phyloP scores from a whole-genome alignment of 2,329 filamentous ascomycete species.

The Penicillium sp. region DNA sequence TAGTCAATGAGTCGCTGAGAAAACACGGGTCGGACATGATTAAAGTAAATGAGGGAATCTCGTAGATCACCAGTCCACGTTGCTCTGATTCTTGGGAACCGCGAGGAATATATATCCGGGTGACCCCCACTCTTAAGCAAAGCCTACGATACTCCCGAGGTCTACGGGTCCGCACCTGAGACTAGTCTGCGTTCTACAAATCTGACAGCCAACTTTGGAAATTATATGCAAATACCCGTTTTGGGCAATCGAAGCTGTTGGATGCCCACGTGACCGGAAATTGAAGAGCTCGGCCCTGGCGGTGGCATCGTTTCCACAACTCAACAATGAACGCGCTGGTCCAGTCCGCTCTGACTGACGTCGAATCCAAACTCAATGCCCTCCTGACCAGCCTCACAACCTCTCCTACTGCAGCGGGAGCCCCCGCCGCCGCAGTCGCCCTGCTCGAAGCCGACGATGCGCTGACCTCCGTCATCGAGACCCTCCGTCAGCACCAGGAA shows the following conservation, averaged over 20 bases:
- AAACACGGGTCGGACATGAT: neutral
- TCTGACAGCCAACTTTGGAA: neutral
- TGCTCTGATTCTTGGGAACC: neutral
- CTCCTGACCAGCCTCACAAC: slow-evolving; percentile 45
- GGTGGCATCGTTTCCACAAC: neutral
- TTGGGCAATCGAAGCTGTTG: neutral
- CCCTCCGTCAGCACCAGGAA: slow-evolving; percentile 46
- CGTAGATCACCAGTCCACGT: neutral
- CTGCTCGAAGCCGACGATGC: slow-evolving; percentile 46
- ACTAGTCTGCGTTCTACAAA: neutral
- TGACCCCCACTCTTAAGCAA: neutral
- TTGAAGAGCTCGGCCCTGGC: slow-evolving; percentile 1
- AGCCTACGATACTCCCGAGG: neutral
- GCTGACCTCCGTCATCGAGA: slow-evolving; percentile 42
- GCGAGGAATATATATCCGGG: neutral
- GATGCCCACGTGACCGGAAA: slow-evolving; percentile 6
- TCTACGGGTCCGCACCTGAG: neutral
- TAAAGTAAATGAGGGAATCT: neutral
- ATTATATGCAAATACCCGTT: neutral
- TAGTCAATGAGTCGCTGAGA: slow-evolving; percentile 13
- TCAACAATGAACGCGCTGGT: slow-evolving; percentile 43
- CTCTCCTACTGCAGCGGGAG: slow-evolving; percentile 45
- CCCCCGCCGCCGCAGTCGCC: slow-evolving; percentile 42
- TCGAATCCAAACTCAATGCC: slow-evolving; percentile 46
- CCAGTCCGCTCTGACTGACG: slow-evolving; percentile 39